Conservation (phyloP, 306 rosid species). For the Glycine tomentella region DNA sequence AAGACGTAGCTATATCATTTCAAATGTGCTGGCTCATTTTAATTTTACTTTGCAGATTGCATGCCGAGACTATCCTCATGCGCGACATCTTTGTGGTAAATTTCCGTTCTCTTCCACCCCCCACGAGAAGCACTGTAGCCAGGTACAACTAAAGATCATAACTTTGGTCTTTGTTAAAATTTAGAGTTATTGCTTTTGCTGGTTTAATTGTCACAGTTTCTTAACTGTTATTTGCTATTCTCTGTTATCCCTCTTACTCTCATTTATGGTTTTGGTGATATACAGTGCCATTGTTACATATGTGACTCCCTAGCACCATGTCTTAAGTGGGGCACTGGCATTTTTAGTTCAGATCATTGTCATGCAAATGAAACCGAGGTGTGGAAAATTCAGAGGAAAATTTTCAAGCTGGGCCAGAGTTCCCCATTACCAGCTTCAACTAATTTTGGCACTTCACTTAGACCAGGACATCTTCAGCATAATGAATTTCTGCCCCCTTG, state of each 20-base stretch:
- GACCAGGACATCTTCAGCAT: slow-evolving; percentile 28
- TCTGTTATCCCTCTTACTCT: slow-evolving; percentile 20
- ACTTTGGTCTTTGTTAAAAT: slow-evolving; percentile 14
- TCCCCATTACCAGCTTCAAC: slow-evolving; percentile 53
- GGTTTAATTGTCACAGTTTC: slow-evolving; percentile 1
- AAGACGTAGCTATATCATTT: slow-evolving; percentile 35
- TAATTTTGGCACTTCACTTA: slow-evolving; percentile 29
- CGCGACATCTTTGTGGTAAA: slow-evolving; percentile 64
- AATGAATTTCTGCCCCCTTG: slow-evolving; percentile 39
- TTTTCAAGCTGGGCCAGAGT: slow-evolving; percentile 47
- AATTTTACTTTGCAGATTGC: slow-evolving; percentile 66
- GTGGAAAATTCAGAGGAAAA: slow-evolving; percentile 63
- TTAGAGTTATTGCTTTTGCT: background rate
- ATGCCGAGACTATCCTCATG: no score
- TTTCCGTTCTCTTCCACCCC: slow-evolving; percentile 63
- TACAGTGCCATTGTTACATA: slow-evolving; percentile 92
- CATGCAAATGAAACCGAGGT: slow-evolving; percentile 70
- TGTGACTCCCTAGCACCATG: slow-evolving; percentile 85
- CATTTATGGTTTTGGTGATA: slow-evolving; percentile 40
- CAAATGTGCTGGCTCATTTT: slow-evolving; percentile 31
- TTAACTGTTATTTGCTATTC: slow-evolving; percentile 15
- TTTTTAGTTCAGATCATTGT: slow-evolving; percentile 60
- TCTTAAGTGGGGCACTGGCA: slow-evolving; percentile 62
- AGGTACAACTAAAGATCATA: slow-evolving; percentile 39
- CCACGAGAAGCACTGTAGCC: no score